Conservation (phyloP, 129 eudicot genomes). For the Artemisia annua region DNA sequence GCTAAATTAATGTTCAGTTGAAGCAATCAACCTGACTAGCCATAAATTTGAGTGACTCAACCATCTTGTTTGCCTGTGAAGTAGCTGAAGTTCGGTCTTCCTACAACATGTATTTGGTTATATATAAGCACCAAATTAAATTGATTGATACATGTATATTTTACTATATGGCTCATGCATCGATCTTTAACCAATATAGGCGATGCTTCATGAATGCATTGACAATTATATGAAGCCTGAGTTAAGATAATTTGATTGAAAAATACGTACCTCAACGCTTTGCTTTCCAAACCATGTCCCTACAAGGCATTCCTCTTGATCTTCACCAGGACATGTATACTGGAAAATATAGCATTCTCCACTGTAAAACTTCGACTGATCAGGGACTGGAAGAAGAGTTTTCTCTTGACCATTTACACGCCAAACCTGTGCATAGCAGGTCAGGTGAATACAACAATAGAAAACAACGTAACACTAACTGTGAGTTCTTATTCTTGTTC, state of each 20-base stretch:
- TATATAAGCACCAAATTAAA: neutral
- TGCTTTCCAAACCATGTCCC: slow-evolving; percentile 94
- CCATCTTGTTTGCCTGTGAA: slow-evolving; percentile 87
- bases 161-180: neutral
- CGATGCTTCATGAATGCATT: too few species aligned
- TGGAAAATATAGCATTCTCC: slow-evolving; percentile 96
- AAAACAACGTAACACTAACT: slow-evolving; percentile 6
- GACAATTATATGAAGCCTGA: neutral
- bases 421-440: slow-evolving; percentile 70
- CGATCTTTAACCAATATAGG: neutral
- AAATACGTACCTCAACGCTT: slow-evolving; percentile 62
- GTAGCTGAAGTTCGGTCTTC: slow-evolving; percentile 73
- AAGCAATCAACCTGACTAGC: slow-evolving; percentile 76
- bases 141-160: neutral
- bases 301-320: slow-evolving; percentile 73
- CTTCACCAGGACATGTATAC: slow-evolving; percentile 83
- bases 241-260: neutral
- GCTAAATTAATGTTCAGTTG: slow-evolving; percentile 17
- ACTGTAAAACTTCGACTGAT: slow-evolving; percentile 80
- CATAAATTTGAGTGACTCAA: slow-evolving; percentile 78
- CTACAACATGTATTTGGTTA: slow-evolving; percentile 36
- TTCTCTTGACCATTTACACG: slow-evolving; percentile 76
- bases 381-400: slow-evolving; percentile 60
- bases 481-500: slow-evolving; percentile 16
- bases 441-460: slow-evolving; percentile 21